Base-by-base conservation (phyloP, 83 land plant genomes). In the Picea abies region DNA sequence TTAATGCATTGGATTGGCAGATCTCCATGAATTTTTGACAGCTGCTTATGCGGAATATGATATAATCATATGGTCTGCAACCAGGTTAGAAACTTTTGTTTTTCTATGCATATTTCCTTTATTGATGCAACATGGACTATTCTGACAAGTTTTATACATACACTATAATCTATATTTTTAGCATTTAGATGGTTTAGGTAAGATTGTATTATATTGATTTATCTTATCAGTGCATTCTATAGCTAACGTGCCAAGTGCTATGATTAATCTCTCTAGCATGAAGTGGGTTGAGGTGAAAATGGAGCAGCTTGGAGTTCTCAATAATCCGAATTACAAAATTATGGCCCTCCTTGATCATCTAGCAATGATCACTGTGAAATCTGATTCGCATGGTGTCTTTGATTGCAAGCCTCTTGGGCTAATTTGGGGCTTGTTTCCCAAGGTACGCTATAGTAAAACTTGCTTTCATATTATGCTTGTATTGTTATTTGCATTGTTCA, bases 331-430 rank as follows among this genome's bases (percentile, higher is more conserved):
- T 82, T 97, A 97, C 90, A 97, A 92, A 85, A 93, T 97, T 39
- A 94, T 96, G 23, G 99, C 99, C 11, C 93, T 97, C 83, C 83
- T 97, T 4, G 99, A 97, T 81, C 95, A 95, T 83, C 80, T 95
- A 77, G 99, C 98, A 60, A 97, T 97, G 99, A 97, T 97, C 80
- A 95, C 98, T 17, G 96, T 97, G 29, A 98, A 94, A 49, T 92
- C 98, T 78, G 91, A 92, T 63, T 79, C 90, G 56, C 92, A 87
- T 70, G 94, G 96, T 8, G 89, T 89, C 37, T 95, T 97, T 83
- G 99, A 97, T 77, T 97, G 99, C 93, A 97, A 97, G 86, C 99
- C 99, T 72, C 95, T 97, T 78, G 99, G 98, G n/a, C 83, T 97
- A 82, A 93, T 97, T 23, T 97, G 99, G 99, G 98, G 84, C 39